Conservation (phyloP, 1,284 basidiomycete genomes). For the Dichomitus squalens region DNA sequence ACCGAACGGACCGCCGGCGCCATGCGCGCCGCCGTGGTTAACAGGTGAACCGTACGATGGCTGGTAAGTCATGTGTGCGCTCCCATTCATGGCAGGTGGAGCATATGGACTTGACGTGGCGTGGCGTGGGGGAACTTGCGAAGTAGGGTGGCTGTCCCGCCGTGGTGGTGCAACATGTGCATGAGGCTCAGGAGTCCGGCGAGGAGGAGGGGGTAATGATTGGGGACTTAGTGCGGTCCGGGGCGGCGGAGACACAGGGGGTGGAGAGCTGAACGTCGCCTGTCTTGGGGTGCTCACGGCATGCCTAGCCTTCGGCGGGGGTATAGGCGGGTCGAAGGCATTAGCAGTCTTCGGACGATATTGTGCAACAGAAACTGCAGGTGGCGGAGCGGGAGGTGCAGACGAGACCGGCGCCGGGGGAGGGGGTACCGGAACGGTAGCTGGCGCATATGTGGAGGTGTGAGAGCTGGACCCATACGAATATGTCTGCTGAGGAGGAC, state of each 20-base stretch:
- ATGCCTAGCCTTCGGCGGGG: slow-evolving; percentile 51
- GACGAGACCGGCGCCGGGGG: slow-evolving; percentile 18
- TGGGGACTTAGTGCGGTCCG: slow-evolving; percentile 33
- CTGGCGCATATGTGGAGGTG: slow-evolving; percentile 6
- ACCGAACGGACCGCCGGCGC: not conserved
- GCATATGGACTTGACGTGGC: slow-evolving; percentile 2
- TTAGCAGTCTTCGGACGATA: slow-evolving; percentile 67
- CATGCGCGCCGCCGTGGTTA: not conserved
- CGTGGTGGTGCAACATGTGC: slow-evolving; percentile 3
- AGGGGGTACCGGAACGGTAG: slow-evolving; percentile 13
- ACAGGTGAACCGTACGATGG: slow-evolving; percentile 1
- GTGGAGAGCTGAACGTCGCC: slow-evolving; percentile 17
- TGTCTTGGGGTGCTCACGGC: slow-evolving; percentile 30
- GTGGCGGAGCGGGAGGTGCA: slow-evolving; percentile 34
- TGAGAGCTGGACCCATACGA: slow-evolving; percentile 13
- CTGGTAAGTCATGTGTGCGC: not conserved
- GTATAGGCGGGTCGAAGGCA: slow-evolving; percentile 82
- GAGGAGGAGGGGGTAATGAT: slow-evolving; percentile 15
- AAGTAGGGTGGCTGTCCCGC: slow-evolving; percentile 5
- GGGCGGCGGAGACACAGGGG: slow-evolving; percentile 31
- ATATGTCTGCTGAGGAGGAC: slow-evolving; percentile 4
- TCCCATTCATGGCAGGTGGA: slow-evolving; percentile 7
- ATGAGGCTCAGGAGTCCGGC: slow-evolving; percentile 4
- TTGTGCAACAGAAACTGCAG: slow-evolving; percentile 37
- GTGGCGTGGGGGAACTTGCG: not conserved